Percentiles rank a stretch among this genome's conserved stretches.
Evolutionary conservation across 768 basidiomycete species (phyloP).

Genomic region (Peribolospora kevripleyi): DNA sequence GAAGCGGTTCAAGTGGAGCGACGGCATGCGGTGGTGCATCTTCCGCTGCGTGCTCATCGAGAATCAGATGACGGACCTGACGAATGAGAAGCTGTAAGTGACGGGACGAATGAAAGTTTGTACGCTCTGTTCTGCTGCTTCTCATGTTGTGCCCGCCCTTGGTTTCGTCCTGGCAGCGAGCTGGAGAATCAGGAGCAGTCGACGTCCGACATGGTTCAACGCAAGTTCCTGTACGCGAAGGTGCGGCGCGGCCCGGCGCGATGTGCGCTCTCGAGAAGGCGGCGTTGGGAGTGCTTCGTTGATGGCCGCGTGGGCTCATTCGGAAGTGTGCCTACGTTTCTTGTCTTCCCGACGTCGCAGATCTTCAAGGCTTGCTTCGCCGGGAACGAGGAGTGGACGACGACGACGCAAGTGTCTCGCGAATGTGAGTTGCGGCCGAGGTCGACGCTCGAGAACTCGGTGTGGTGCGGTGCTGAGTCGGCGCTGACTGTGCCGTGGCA

Average conservation of each 20-base stretch:
- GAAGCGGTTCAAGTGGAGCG: constrained; percentile 56
- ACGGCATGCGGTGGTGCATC: constrained; percentile 49
- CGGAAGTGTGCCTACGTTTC: too few species aligned
- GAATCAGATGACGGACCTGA: constrained; percentile 49
- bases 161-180: constrained; percentile 13
- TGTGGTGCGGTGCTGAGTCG: too few species aligned
- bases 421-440: constrained; percentile 4
- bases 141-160: not conserved
- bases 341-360: not conserved
- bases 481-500: too few species aligned
- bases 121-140: not conserved
- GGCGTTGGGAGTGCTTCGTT: not conserved
- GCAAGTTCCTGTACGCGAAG: constrained; percentile 60
- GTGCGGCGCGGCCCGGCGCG: constrained; percentile 18
- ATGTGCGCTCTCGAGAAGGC: too few species aligned
- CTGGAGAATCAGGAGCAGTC: constrained; percentile 29
- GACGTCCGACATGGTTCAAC: constrained; percentile 44
- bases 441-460: too few species aligned
- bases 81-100: constrained; percentile 19
- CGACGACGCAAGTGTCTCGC: constrained; percentile 9
- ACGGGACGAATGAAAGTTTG: not conserved
- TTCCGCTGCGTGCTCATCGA: constrained; percentile 61
- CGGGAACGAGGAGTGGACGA: constrained; percentile 1
- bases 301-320: not conserved
- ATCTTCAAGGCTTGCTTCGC: constrained; percentile 2